Evolutionary conservation across 2,329 filamentous ascomycete genomes (phyloP), one percentile per base, ranked within the genome.

Genomic region (Cordyceps farinosa): DNA sequence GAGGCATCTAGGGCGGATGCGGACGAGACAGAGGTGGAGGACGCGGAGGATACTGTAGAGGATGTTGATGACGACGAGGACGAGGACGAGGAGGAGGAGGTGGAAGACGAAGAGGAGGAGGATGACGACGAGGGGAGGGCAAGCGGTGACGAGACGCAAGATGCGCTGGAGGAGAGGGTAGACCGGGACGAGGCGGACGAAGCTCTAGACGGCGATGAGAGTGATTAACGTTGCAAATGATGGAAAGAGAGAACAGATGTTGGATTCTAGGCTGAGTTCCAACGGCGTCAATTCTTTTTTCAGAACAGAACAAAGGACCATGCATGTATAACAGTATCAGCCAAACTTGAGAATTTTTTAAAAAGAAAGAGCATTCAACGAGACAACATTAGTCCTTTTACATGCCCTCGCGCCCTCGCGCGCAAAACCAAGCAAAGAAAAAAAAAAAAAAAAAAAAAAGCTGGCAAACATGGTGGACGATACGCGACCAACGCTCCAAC

Each of bases 141-240:
- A 0, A 84, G 83, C 17, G 84, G 81, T 4, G 80, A 82, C 10
- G 80, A 81, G 45, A 82, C 83, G 51, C 82, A 84, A 47, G 82
- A 84, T 57, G 79, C 80, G 5, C 76, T 78, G 10, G 83, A 83
- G 36, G 82, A 83, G 53, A 79, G 79, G 40, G 71, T 79, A 60
- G 76, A 77, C 22, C 78, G 78, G 32, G 80, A 80, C 4, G 78
- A 79, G 1, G 83, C 79, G 32, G 86, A 88, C 63, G 87, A 89
- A 67, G 87, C 85, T 13, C 73, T 88, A 64, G 86, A 87, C 67
- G 85, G 83, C 11, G 81, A 84, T 58, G 85, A 87, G 65, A 87
- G 84, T 68, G 84, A 86, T 62, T 86, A 71, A 66, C 2, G 32
- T 10, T n/a, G 17, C 7, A 13, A 22, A 22, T 22, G 22, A 22